Evolutionary conservation across 345 rosid species (phyloP), one percentile per base, ranked within the genome.

Genomic region (Salix suchowensis): DNA sequence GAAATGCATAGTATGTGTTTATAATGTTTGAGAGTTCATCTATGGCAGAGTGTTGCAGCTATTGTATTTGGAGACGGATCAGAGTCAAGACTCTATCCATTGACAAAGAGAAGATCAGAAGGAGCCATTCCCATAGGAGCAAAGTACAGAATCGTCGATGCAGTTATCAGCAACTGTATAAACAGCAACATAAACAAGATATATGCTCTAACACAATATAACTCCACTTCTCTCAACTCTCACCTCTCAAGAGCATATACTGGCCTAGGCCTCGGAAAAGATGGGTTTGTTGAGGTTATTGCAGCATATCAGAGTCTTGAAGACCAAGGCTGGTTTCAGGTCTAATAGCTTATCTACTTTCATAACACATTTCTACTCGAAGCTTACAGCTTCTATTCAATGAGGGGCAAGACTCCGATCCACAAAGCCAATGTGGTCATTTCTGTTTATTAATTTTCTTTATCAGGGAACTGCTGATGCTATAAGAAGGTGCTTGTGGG

Each of bases 391-490:
- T 39, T 13, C 28, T 79, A 16, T 6, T 71, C 14, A 3, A 55
- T 9, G 28, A n/a, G 28, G 60, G 60, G 60, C 24, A 10, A 23
- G 24, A 10, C 50, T 39, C 34, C 7, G 60, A 19, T 54, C 60
- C 9, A 8, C 60, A 54, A 54, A 54, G 60, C 60, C 60, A 54
- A 19, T 21, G n/a, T 28, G 32, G 39, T 44, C 23, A 60, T 70
- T 60, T 68, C 42, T 55, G 13, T 23, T 24, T 42, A 52, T 32
- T 40, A n/a, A 11, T 68, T 71, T 15, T 67, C 10, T 34, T 40
- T 65, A 7, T 50, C 32, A 91, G 98, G 98, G 98, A 67, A 85
- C 84, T 85, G 98, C 96, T 66, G 98, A 94, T 85, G 96, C 96
- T 1, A 88, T 94, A 42, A 90, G 98, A 84, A 89, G 92, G 78